Percentiles rank a stretch among this genome's conserved stretches.
These are phyloP conservation scores for Phytophthora europaea DNA, from an alignment of 352 stramenopile species.

Conservation along the genomic window DNA sequence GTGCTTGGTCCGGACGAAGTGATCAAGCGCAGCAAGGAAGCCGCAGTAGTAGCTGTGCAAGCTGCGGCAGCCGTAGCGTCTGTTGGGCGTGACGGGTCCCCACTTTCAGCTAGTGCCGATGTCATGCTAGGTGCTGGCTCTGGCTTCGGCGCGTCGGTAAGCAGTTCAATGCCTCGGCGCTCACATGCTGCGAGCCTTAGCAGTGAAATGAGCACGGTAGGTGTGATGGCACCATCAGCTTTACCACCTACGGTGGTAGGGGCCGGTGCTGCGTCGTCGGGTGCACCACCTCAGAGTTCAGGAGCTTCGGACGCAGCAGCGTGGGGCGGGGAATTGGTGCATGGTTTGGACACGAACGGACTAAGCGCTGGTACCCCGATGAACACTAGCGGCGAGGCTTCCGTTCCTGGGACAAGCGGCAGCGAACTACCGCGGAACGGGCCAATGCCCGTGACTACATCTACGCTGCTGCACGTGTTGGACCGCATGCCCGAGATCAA, in stretches of 20 bases:
- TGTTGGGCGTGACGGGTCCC: conserved; percentile 52
- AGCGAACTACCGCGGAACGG: conserved; percentile 30
- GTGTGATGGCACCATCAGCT: conserved; percentile 20
- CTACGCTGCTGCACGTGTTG: conserved; percentile 81
- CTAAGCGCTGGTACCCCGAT: conserved; percentile 15
- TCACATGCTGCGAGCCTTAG: conserved; percentile 48
- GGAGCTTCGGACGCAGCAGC: conserved; percentile 30
- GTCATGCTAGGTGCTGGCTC: conserved; percentile 62
- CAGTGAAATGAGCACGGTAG: conserved; percentile 35
- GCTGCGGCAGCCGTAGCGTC: conserved; percentile 74
- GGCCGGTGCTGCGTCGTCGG: conserved; percentile 21
- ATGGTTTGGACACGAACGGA: conserved; percentile 35
- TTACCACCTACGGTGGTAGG: conserved; percentile 19
- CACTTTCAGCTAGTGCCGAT: conserved; percentile 59
- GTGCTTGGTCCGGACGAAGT: conserved; percentile 82
- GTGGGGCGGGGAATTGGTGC: conserved; percentile 44
- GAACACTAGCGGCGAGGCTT: conserved; percentile 22
- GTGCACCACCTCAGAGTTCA: conserved; percentile 6
- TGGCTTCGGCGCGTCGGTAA: conserved; percentile 49
- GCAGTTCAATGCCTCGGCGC: conserved; percentile 47
- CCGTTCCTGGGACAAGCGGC: conserved; percentile 3
- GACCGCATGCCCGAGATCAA: conserved; percentile 92
- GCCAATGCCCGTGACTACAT: conserved; percentile 80
- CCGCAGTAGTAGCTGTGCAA: conserved; percentile 78
- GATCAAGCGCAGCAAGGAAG: conserved; percentile 89